Conservation (phyloP, 192 early-diverging fungal species). For the Linnemannia exigua region DNA sequence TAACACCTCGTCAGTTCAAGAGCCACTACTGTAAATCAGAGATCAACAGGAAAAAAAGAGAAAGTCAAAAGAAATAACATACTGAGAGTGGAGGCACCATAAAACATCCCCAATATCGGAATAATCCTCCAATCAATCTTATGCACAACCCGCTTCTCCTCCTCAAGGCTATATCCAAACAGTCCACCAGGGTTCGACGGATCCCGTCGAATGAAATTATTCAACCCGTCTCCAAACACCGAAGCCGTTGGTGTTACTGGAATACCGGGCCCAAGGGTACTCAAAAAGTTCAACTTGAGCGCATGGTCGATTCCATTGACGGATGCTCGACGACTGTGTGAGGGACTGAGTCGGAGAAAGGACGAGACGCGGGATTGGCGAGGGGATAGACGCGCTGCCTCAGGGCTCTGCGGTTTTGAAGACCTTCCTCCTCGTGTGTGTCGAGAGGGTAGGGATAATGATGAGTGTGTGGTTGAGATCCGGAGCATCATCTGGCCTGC, state of each 20-base stretch:
- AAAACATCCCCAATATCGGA: slow-evolving; percentile 53
- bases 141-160: slow-evolving; percentile 51
- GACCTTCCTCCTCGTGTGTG: too few species aligned
- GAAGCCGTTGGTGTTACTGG: slow-evolving; percentile 38
- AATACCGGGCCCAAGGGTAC: slow-evolving; percentile 41
- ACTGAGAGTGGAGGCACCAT: slow-evolving; percentile 41
- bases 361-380: neutral
- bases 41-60: neutral
- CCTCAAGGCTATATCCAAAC: slow-evolving; percentile 44
- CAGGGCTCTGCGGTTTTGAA: neutral
- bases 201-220: slow-evolving; percentile 21
- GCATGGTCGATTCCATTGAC: slow-evolving; percentile 35
- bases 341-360: neutral
- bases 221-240: slow-evolving; percentile 34
- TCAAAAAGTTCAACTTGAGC: slow-evolving; percentile 36
- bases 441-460: neutral
- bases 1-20: neutral
- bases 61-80: neutral
- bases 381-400: neutral
- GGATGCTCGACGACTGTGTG: neutral
- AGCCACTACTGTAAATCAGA: neutral
- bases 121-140: slow-evolving; percentile 59
- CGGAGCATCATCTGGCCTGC: slow-evolving; percentile 1
- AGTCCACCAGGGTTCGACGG: slow-evolving; percentile 25
- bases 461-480: neutral